Conservation (phyloP, 2,329 filamentous ascomycete genomes). For the Colletotrichum siamense region DNA sequence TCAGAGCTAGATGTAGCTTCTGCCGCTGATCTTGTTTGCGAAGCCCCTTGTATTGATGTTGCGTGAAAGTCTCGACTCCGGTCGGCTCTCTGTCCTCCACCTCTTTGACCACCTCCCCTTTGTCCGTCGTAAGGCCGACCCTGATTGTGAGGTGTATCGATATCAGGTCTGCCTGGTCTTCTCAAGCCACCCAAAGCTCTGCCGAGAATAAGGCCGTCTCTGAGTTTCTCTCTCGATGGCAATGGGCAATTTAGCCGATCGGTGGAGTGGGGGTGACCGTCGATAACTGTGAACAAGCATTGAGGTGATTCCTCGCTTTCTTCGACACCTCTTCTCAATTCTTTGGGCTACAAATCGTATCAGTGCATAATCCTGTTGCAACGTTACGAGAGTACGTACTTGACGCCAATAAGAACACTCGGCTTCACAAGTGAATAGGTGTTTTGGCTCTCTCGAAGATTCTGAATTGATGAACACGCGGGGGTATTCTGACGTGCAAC, state of each 20-base stretch:
- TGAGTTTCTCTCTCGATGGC: not conserved
- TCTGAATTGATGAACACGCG: not conserved
- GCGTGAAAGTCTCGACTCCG: not conserved
- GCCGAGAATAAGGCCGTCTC: not conserved
- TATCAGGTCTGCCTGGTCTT: not conserved
- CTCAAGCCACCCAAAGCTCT: not conserved
- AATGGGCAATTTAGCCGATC: fast-evolving
- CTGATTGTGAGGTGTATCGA: not conserved
- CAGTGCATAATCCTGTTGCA: not conserved
- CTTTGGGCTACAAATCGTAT: not conserved
- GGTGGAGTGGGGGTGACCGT: not conserved
- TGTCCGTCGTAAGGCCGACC: not conserved
- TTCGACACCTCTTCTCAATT: not conserved
- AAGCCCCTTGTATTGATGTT: not conserved
- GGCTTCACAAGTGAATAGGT: not conserved
- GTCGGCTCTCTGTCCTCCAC: not conserved
- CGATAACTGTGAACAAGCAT: not conserved
- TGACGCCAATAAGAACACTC: not conserved
- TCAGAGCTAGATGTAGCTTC: not conserved
- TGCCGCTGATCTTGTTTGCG: not conserved
- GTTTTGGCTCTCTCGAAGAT: not conserved
- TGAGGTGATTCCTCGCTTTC: not conserved
- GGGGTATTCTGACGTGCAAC: not conserved
- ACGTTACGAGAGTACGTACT: not conserved
- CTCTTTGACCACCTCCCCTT: not conserved